Percentiles rank a stretch among this genome's conserved stretches.
These are phyloP conservation scores for Solanum boliviense DNA, from an alignment of 257 asterid species.

Conservation along the genomic window DNA sequence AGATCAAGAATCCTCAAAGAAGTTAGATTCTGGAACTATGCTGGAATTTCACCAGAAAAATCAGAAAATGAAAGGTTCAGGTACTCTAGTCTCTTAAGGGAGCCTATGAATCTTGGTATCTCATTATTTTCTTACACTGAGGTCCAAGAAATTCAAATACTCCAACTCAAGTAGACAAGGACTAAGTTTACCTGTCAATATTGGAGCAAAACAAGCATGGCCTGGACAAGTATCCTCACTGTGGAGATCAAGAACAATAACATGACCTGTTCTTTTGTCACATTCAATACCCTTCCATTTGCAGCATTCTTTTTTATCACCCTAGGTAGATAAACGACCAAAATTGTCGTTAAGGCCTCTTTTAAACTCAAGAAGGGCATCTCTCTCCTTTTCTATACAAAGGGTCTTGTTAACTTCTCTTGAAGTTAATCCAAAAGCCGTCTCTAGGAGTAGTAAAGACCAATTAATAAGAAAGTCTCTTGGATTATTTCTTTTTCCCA, in stretches of 20 bases:
- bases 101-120: constrained; percentile 1
- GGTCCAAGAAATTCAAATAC: constrained; percentile 2
- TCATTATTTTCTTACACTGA: neutral
- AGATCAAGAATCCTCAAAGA: neutral
- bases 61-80: neutral
- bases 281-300: constrained; percentile 10
- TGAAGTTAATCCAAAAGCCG: neutral
- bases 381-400: neutral
- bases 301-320: neutral
- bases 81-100: neutral
- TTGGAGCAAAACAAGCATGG: neutral
- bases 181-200: constrained; percentile 14
- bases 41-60: constrained; percentile 9
- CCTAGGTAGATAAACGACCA: neutral
- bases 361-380: neutral
- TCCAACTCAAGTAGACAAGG: constrained; percentile 10
- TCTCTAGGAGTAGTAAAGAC: neutral
- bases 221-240: neutral
- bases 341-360: neutral
- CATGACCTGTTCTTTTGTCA: neutral
- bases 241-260: constrained; percentile 1
- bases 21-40: neutral
- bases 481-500: neutral
- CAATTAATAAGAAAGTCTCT: neutral
- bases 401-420: neutral